Evolutionary conservation across 306 rosid species (phyloP).

Genomic region (Dicorynia guianensis): DNA sequence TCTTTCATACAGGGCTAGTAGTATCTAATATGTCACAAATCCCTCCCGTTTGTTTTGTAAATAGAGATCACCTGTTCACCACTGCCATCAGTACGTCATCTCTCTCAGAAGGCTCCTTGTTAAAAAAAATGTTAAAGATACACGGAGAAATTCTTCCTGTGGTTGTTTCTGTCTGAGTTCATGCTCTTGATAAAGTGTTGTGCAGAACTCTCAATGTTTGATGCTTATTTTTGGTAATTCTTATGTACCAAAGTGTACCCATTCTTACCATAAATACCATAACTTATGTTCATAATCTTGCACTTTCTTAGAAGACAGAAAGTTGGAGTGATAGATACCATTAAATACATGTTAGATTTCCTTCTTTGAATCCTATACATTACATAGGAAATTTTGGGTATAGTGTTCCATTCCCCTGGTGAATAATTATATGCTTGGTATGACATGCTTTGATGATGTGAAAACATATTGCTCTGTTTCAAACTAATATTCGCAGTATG

Average conservation of each 20-base stretch:
- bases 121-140: neutral
- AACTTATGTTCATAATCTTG: no score
- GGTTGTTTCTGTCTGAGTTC: neutral
- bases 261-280: neutral
- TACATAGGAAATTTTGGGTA: constrained; percentile 2
- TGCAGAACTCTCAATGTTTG: constrained; percentile 5
- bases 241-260: no score
- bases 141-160: neutral
- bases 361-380: neutral
- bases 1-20: neutral
- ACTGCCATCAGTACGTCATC: neutral
- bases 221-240: constrained; percentile 1
- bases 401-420: neutral
- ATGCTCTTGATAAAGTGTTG: neutral
- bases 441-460: neutral
- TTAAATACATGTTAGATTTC: neutral
- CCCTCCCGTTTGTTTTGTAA: neutral
- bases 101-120: neutral
- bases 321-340: no score
- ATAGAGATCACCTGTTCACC: neutral
- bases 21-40: constrained; percentile 6
- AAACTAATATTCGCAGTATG: neutral
- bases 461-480: constrained; percentile 24
- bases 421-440: neutral
- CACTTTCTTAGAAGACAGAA: no score